Evolutionary conservation across 371 early-diverging fungal genomes (phyloP).

Genomic region (Nematocida ausubeli): DNA sequence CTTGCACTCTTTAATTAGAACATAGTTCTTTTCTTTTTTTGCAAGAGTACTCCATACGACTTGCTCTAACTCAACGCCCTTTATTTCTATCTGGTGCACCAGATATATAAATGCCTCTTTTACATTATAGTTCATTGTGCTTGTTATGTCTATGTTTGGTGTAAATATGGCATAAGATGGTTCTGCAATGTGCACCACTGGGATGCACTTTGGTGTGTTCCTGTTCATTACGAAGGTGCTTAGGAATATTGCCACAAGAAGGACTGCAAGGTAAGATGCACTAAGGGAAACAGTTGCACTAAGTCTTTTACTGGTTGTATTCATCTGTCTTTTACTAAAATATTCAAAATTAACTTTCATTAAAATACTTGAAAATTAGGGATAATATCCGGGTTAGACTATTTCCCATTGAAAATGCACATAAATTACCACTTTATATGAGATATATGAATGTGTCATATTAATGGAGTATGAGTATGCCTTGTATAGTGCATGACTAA

Average conservation of each 20-base stretch:
- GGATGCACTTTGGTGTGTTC: conserved; percentile 1
- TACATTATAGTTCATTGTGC: conserved; percentile 40
- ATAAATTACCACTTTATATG: no score
- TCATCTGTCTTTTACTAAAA: conserved; percentile 41
- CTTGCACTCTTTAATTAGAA: neutral
- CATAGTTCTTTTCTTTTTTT: neutral
- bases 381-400: no score
- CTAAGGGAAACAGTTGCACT: neutral
- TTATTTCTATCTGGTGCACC: conserved; percentile 25
- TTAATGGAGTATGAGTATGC: no score
- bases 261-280: neutral
- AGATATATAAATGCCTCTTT: conserved; percentile 47
- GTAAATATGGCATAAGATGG: neutral
- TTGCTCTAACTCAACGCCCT: neutral
- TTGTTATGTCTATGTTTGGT: conserved; percentile 40
- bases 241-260: neutral
- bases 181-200: neutral
- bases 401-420: no score
- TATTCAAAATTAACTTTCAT: conserved; percentile 10
- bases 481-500: no score
- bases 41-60: conserved; percentile 40
- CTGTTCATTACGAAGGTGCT: conserved; percentile 15
- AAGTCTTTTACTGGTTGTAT: conserved; percentile 32
- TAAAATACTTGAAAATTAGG: no score
- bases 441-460: no score